These are phyloP conservation scores for Zopfochytrium polystomum DNA, from an alignment of 371 early-diverging fungal genomes.

Conservation along the genomic window DNA sequence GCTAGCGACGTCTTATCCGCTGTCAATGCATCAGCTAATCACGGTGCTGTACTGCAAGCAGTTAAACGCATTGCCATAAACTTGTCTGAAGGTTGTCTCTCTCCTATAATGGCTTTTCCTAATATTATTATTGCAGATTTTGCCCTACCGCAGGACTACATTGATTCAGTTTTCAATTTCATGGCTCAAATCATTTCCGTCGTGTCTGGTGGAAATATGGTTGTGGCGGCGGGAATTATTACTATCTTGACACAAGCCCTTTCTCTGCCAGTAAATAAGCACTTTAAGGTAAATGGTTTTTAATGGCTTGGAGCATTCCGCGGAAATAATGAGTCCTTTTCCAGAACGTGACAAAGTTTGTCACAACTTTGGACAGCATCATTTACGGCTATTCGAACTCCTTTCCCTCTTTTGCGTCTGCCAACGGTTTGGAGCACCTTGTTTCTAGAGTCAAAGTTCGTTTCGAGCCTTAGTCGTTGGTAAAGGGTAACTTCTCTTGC, in stretches of 20 bases:
- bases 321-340: constrained; percentile 28
- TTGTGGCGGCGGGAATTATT: constrained; percentile 87
- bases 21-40: constrained; percentile 88
- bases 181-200: constrained; percentile 71
- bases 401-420: constrained; percentile 76
- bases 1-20: constrained; percentile 79
- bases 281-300: constrained; percentile 52
- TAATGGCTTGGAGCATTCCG: constrained; percentile 13
- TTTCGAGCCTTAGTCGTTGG: not conserved
- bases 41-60: constrained; percentile 75
- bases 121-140: not conserved
- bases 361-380: constrained; percentile 75
- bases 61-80: constrained; percentile 4
- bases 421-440: constrained; percentile 74
- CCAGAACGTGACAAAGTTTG: constrained; percentile 61
- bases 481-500: not conserved
- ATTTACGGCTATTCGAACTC: constrained; percentile 73
- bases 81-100: constrained; percentile 5
- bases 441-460: constrained; percentile 70
- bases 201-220: constrained; percentile 82
- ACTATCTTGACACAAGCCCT: constrained; percentile 68
- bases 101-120: not conserved
- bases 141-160: constrained; percentile 65
- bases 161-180: constrained; percentile 81
- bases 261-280: constrained; percentile 46